phyloP scores from a whole-genome alignment of 768 basidiomycete genomes.

The Russula lepida region DNA sequence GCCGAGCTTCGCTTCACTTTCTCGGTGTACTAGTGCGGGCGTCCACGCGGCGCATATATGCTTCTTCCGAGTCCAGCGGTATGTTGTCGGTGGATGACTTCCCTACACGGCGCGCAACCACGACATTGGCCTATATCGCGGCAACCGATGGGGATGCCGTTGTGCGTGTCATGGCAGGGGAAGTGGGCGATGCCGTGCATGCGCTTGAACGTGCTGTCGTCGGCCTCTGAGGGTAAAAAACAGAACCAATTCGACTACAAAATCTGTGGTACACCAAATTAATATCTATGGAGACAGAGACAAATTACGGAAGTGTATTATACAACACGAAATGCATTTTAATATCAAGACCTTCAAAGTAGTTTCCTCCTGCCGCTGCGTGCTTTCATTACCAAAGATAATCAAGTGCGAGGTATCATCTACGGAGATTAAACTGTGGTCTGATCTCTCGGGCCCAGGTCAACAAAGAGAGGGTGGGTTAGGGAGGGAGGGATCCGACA shows the following conservation, averaged over 20 bases:
- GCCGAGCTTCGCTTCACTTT: constrained; percentile 84
- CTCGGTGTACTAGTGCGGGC: constrained; percentile 62
- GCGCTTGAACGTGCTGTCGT: constrained; percentile 8
- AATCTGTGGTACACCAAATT: background rate
- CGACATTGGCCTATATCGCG: constrained; percentile 19
- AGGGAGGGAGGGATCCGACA: background rate
- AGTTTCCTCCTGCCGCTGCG: too few species aligned
- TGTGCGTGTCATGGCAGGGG: constrained; percentile 19
- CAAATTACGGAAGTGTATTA: background rate
- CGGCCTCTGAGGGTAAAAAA: background rate
- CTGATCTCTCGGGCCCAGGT: too few species aligned
- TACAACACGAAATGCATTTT: background rate
- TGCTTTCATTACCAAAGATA: too few species aligned
- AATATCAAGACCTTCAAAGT: background rate
- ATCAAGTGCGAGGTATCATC: background rate
- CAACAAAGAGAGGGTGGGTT: background rate
- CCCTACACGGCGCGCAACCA: constrained; percentile 8
- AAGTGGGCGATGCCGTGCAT: constrained; percentile 17
- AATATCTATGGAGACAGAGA: background rate
- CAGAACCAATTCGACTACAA: background rate
- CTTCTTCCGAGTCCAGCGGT: background rate
- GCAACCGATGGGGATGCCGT: constrained; percentile 16
- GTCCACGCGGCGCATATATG: constrained; percentile 41
- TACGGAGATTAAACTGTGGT: background rate
- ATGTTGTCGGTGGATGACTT: constrained; percentile 3